These are phyloP conservation scores for Apiospora koreana DNA, from an alignment of 2,329 filamentous ascomycete species.

Conservation along the genomic window DNA sequence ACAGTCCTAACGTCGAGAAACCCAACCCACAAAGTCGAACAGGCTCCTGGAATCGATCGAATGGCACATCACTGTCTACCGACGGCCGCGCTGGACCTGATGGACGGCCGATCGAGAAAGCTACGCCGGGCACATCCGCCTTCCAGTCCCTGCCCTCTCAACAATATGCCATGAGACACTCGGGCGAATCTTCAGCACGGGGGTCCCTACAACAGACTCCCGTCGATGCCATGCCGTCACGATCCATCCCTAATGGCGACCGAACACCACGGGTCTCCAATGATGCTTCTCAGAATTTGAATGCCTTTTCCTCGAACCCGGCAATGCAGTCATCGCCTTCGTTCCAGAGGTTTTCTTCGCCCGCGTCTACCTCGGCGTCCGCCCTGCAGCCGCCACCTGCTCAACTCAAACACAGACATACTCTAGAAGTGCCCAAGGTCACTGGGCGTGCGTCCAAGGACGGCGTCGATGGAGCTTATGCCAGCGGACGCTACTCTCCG, in stretches of 20 bases:
- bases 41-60: not conserved
- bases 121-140: not conserved
- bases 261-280: slow-evolving; percentile 20
- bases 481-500: slow-evolving; percentile 82
- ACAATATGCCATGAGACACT: slow-evolving; percentile 30
- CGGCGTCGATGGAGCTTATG: slow-evolving; percentile 63
- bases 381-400: slow-evolving; percentile 55
- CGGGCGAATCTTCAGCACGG: slow-evolving; percentile 33
- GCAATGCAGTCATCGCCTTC: not conserved
- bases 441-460: slow-evolving; percentile 74
- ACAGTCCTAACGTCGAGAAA: not conserved
- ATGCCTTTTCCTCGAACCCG: not conserved
- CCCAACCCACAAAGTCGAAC: not conserved
- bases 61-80: not conserved
- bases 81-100: not conserved
- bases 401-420: slow-evolving; percentile 77
- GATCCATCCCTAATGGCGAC: slow-evolving; percentile 31
- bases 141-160: not conserved
- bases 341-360: slow-evolving; percentile 26
- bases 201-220: slow-evolving; percentile 34
- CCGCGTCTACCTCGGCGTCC: slow-evolving; percentile 39
- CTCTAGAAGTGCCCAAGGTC: slow-evolving; percentile 79
- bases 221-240: slow-evolving; percentile 31
- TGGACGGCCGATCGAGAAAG: not conserved
- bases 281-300: slow-evolving; percentile 13